These are phyloP conservation scores for Ruellia speciosa DNA, from an alignment of 305 asterid species.

Conservation along the genomic window DNA sequence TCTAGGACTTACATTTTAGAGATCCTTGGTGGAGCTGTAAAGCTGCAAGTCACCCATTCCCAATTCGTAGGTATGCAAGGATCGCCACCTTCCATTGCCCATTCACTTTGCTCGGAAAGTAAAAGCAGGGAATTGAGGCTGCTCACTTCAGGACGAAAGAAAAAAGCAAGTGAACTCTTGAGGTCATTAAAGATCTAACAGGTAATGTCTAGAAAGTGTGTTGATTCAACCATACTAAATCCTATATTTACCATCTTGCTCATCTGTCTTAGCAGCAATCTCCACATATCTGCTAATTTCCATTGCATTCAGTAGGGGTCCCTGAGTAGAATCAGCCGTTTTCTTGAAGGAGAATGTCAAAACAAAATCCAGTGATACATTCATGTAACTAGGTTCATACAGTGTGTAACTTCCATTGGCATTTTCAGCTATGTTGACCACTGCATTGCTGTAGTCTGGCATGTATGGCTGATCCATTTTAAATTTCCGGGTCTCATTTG, in stretches of 20 bases:
- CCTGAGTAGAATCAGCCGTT: constrained; percentile 70
- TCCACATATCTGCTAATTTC: constrained; percentile 74
- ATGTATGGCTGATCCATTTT: constrained; percentile 72
- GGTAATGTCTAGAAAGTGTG: not conserved
- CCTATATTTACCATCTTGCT: constrained; percentile 52
- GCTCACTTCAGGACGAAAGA: constrained; percentile 42
- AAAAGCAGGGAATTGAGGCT: constrained; percentile 45
- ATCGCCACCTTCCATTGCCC: constrained; percentile 62
- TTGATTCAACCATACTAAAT: not conserved
- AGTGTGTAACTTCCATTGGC: constrained; percentile 85
- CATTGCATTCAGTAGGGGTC: constrained; percentile 79
- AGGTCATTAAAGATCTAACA: not conserved
- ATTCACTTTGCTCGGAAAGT: constrained; percentile 40
- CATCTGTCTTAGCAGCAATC: constrained; percentile 65
- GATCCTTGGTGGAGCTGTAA: constrained; percentile 66
- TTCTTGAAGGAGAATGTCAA: constrained; percentile 66
- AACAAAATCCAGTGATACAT: constrained; percentile 67
- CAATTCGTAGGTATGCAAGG: constrained; percentile 77
- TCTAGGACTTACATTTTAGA: constrained; percentile 60
- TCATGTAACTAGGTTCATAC: constrained; percentile 96
- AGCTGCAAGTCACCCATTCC: constrained; percentile 85
- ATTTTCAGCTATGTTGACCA: constrained; percentile 88
- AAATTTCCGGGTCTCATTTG: constrained; percentile 65
- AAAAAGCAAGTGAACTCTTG: constrained; percentile 15
- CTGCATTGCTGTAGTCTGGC: constrained; percentile 87